phyloP scores from a whole-genome alignment of 192 early-diverging fungal species.

The Entomortierella lignicola region DNA sequence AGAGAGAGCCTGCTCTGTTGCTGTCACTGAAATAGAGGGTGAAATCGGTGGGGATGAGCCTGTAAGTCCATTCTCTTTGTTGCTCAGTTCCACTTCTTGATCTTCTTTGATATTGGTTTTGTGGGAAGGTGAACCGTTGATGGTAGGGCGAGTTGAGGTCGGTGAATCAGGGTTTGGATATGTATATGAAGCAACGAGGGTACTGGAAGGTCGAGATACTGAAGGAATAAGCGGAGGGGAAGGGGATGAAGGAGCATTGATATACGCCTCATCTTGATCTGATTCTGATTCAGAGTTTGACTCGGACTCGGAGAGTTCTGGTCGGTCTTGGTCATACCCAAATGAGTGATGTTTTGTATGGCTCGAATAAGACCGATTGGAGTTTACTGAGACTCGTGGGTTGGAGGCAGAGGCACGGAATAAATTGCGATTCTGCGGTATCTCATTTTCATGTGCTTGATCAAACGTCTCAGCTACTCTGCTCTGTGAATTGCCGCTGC shows the following conservation, averaged over 20 bases:
- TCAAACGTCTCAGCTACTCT: constrained; percentile 11
- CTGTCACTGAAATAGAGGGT: not conserved
- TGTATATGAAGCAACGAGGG: not conserved
- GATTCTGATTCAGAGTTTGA: constrained; percentile 47
- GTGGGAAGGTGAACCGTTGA: not conserved
- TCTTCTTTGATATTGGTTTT: not conserved
- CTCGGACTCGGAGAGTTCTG: constrained; percentile 42
- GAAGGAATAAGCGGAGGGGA: constrained; percentile 10
- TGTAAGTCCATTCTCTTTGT: not conserved
- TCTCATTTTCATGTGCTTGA: constrained; percentile 15
- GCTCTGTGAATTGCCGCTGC: not conserved
- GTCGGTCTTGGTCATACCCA: constrained; percentile 30
- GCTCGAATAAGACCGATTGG: constrained; percentile 38
- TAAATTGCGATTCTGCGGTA: constrained; percentile 21
- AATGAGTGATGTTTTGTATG: constrained; percentile 53
- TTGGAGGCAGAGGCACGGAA: constrained; percentile 7
- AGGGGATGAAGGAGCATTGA: constrained; percentile 15
- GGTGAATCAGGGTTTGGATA: not conserved
- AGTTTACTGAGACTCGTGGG: constrained; percentile 28
- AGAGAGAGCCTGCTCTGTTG: not conserved
- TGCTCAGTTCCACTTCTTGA: not conserved
- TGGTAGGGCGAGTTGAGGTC: not conserved
- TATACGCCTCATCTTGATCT: constrained; percentile 19
- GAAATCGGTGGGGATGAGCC: constrained; percentile 16
- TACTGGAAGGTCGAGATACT: constrained; percentile 9